Conservation (phyloP, 2,329 filamentous ascomycete species). For the Cadophora malorum region DNA sequence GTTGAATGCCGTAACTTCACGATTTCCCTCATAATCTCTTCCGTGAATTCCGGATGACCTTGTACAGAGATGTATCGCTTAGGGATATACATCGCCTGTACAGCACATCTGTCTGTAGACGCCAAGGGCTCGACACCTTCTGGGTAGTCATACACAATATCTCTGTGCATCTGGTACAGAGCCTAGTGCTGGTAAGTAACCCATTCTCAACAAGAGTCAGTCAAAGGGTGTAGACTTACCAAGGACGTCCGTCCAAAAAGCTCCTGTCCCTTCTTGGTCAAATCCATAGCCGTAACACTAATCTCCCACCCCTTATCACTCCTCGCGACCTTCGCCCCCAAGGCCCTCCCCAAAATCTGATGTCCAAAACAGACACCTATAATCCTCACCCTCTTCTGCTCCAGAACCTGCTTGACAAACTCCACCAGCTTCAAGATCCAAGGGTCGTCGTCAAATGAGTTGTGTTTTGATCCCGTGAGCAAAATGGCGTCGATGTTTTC, state of each 20-base stretch:
- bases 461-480: slow-evolving; percentile 77
- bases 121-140: slow-evolving; percentile 67
- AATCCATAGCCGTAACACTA: slow-evolving; percentile 71
- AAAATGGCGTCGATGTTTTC: slow-evolving; percentile 82
- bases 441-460: slow-evolving; percentile 73
- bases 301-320: slow-evolving; percentile 80
- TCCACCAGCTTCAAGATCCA: slow-evolving; percentile 81
- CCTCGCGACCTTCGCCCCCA: slow-evolving; percentile 70
- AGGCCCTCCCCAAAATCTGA: slow-evolving; percentile 79
- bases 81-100: slow-evolving; percentile 81
- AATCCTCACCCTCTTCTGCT: slow-evolving; percentile 68
- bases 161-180: slow-evolving; percentile 87
- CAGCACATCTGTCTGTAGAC: slow-evolving; percentile 67
- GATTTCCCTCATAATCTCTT: slow-evolving; percentile 73
- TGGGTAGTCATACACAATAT: slow-evolving; percentile 73
- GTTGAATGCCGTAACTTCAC: slow-evolving; percentile 66
- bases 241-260: slow-evolving; percentile 71
- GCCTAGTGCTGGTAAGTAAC: slow-evolving; percentile 53
- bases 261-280: slow-evolving; percentile 73
- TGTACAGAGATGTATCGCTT: slow-evolving; percentile 76
- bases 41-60: slow-evolving; percentile 84
- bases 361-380: slow-evolving; percentile 88
- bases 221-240: slow-evolving; percentile 45
- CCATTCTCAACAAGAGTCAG: background rate
- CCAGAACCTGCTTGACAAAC: slow-evolving; percentile 65